Evolutionary conservation across 2,329 filamentous ascomycete genomes (phyloP).

Genomic region (Botrytis elliptica): DNA sequence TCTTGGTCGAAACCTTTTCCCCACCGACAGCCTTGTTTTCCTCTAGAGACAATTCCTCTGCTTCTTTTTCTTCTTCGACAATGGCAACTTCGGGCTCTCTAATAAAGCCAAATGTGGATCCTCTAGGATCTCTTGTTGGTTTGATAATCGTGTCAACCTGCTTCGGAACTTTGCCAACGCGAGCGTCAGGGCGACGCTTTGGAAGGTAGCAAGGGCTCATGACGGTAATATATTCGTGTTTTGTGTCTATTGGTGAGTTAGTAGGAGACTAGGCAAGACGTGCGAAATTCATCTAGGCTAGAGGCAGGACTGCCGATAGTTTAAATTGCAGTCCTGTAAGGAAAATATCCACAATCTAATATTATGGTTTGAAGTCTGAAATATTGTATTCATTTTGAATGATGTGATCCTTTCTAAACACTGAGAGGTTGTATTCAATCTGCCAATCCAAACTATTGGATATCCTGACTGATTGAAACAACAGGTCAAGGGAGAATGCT

Average conservation of each 20-base stretch:
- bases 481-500: neutral
- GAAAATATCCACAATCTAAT: neutral
- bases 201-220: conserved; percentile 2
- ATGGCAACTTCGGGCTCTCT: neutral
- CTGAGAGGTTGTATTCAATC: neutral
- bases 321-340: neutral
- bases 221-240: neutral
- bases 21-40: too few species aligned
- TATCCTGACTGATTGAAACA: neutral
- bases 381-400: neutral
- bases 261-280: neutral
- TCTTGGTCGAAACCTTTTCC: neutral
- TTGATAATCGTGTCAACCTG: neutral
- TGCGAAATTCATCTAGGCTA: neutral
- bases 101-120: neutral
- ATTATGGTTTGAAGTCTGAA: neutral
- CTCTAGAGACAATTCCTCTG: neutral
- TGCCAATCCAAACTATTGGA: neutral
- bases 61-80: neutral
- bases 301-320: neutral
- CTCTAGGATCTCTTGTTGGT: neutral
- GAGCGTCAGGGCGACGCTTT: neutral
- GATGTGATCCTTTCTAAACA: neutral
- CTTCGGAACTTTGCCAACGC: neutral
- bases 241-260: neutral